phyloP scores from a whole-genome alignment of 192 early-diverging fungal genomes.

The Podila minutissima region DNA sequence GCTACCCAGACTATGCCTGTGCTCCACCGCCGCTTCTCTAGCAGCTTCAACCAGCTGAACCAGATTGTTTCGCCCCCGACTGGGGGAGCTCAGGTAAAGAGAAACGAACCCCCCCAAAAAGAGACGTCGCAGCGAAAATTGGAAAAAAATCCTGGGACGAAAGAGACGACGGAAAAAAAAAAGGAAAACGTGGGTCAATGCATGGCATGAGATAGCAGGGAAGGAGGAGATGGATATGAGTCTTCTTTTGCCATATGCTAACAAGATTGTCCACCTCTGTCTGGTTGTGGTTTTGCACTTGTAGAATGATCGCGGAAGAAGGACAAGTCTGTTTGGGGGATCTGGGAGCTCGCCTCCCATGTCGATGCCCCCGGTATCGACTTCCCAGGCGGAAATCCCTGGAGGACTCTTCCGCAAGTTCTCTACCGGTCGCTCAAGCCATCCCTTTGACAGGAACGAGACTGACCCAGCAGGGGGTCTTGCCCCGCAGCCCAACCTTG shows the following conservation, averaged over 20 bases:
- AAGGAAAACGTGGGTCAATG: slow-evolving; percentile 1
- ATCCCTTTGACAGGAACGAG: slow-evolving; percentile 35
- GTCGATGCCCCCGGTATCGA: slow-evolving; percentile 1
- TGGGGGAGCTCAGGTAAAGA: slow-evolving; percentile 16
- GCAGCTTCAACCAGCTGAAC: slow-evolving; percentile 45
- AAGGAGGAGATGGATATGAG: neutral
- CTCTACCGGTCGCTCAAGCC: slow-evolving; percentile 9
- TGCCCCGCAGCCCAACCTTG: slow-evolving; percentile 8
- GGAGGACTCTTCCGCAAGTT: slow-evolving; percentile 43
- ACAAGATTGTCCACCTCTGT: neutral
- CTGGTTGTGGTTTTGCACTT: neutral
- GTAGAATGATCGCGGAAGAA: slow-evolving; percentile 29
- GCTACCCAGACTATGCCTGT: slow-evolving; percentile 25
- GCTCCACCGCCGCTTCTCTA: slow-evolving; percentile 39
- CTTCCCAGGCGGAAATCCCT: neutral
- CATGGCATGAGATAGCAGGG: neutral
- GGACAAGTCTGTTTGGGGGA: slow-evolving; percentile 36
- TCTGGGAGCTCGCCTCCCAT: neutral
- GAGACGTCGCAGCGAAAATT: neutral
- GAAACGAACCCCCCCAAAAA: neutral
- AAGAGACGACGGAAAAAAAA: neutral
- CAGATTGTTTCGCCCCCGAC: slow-evolving; percentile 25
- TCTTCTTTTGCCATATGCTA: neutral
- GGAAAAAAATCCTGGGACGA: neutral
- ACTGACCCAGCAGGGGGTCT: slow-evolving; percentile 5